Evolutionary conservation across 768 basidiomycete species (phyloP).

Genomic region (Cystobasidium ongulense): DNA sequence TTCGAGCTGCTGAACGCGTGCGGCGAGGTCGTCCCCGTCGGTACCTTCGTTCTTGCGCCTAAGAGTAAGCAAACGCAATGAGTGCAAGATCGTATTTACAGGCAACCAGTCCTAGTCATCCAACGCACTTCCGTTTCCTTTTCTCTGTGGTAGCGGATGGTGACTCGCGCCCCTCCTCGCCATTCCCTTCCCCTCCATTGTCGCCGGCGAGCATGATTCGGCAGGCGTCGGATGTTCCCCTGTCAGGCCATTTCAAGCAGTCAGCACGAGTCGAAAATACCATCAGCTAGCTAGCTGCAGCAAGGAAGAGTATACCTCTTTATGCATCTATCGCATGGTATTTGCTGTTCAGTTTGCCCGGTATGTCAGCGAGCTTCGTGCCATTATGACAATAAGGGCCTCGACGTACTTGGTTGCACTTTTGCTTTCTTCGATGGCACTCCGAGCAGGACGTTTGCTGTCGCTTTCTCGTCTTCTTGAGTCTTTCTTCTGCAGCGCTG

Average conservation of each 20-base stretch:
- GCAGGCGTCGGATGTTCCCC: slow-evolving; percentile 4
- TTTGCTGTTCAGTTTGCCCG: neutral
- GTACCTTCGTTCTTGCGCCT: neutral
- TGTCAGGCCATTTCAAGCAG: neutral
- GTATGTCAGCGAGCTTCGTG: neutral
- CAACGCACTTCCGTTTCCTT: neutral
- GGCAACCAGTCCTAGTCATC: neutral
- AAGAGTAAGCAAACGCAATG: neutral
- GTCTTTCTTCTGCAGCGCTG: neutral
- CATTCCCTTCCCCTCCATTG: neutral
- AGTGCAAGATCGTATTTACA: neutral
- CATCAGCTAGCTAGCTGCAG: too few relatives aligned
- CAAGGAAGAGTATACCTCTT: too few relatives aligned
- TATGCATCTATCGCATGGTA: slow-evolving; percentile 27
- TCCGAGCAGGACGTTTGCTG: slow-evolving; percentile 27
- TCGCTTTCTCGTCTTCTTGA: slow-evolving; percentile 24
- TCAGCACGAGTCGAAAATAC: neutral
- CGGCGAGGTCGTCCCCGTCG: slow-evolving; percentile 10
- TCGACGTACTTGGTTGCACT: slow-evolving; percentile 27
- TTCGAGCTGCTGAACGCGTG: slow-evolving; percentile 23
- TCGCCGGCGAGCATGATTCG: slow-evolving; percentile 16
- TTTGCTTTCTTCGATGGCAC: slow-evolving; percentile 25
- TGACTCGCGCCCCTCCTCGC: neutral
- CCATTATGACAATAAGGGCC: too few relatives aligned
- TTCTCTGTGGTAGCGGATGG: neutral